Evolutionary conservation across 345 rosid species (phyloP).

Genomic region (Eucalyptus pumila): DNA sequence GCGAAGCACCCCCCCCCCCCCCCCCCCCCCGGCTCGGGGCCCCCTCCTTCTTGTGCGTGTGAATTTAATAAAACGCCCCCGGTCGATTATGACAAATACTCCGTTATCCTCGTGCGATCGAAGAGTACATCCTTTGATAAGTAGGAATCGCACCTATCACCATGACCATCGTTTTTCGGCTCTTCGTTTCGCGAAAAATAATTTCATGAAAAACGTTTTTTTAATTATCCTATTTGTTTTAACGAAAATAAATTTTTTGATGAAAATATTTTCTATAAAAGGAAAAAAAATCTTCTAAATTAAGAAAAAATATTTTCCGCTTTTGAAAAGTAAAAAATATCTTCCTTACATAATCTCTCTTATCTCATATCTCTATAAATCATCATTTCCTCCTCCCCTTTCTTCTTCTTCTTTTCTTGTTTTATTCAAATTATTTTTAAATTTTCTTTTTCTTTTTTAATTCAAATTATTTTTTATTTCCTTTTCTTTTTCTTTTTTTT

Average conservation of each 20-base stretch:
- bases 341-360: rapidly evolving
- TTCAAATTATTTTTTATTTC: too few relatives aligned
- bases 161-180: neutral
- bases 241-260: rapidly evolving
- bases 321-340: rapidly evolving
- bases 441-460: too few relatives aligned
- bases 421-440: too few relatives aligned
- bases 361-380: rapidly evolving
- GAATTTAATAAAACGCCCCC: neutral
- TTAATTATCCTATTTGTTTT: rapidly evolving
- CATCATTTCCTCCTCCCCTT: rapidly evolving
- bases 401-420: too few relatives aligned
- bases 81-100: neutral
- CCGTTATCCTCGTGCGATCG: neutral
- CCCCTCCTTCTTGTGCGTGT: neutral
- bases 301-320: too few relatives aligned
- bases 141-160: neutral
- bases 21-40: too few relatives aligned
- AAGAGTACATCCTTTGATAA: neutral
- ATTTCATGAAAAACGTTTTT: rapidly evolving
- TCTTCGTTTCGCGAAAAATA: too few relatives aligned
- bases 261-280: too few relatives aligned
- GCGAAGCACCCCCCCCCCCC: neutral
- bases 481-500: too few relatives aligned
- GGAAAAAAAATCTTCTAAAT: too few relatives aligned